These are phyloP conservation scores for Adiantum capillusveneris DNA, from an alignment of 75 land plant species.

Conservation along the genomic window DNA sequence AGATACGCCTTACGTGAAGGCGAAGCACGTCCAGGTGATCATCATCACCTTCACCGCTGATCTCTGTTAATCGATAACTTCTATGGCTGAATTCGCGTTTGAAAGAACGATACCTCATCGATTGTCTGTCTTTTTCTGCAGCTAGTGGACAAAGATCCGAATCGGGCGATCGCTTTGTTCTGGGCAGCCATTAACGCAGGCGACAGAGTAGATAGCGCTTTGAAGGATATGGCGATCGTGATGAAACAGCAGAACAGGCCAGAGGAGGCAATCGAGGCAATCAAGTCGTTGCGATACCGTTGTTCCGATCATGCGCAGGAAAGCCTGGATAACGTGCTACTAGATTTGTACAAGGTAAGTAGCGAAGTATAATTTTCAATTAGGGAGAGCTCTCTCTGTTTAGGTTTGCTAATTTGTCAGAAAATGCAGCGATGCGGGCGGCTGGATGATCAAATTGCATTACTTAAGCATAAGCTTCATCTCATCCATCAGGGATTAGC, in stretches of 20 bases:
- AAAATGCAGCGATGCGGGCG: constrained; percentile 78
- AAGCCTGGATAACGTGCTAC: constrained; percentile 84
- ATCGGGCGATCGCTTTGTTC: constrained; percentile 80
- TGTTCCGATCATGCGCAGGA: constrained; percentile 97
- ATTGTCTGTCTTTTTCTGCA: constrained; percentile 24
- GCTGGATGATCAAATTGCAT: constrained; percentile 83
- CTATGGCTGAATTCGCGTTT: no score
- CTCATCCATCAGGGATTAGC: constrained; percentile 93
- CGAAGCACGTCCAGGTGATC: constrained; percentile 82
- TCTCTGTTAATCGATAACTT: no score
- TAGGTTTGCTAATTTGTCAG: neutral
- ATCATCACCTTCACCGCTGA: no score
- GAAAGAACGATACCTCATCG: no score
- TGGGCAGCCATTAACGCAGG: constrained; percentile 99
- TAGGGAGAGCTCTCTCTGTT: neutral
- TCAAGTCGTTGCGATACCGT: constrained; percentile 80
- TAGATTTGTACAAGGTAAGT: constrained; percentile 88
- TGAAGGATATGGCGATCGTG: constrained; percentile 98
- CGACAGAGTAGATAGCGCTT: constrained; percentile 91
- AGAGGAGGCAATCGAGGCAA: constrained; percentile 96
- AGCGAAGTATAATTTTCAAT: no score
- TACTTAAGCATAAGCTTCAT: constrained; percentile 75
- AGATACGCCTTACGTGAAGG: constrained; percentile 86
- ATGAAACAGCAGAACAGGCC: constrained; percentile 98
- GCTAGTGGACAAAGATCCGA: constrained; percentile 97